Evolutionary conservation across 2,329 filamentous ascomycete species (phyloP), one percentile per base, ranked within the genome.

Genomic region (Colletotrichum sp.): DNA sequence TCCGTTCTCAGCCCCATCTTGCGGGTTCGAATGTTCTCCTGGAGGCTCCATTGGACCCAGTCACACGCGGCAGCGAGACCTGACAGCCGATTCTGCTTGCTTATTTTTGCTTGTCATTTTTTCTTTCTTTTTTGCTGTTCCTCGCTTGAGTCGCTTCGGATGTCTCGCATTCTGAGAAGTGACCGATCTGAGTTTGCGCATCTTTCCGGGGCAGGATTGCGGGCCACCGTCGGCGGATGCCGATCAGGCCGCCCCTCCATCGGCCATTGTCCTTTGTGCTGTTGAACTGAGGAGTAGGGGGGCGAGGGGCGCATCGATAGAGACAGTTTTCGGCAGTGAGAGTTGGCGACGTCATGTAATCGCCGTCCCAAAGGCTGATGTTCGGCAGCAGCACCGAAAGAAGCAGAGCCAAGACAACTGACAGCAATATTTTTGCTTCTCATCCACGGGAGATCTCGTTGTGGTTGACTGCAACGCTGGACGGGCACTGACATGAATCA

Each of bases 121-220:
- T 57, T 26, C 12, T 55, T 68, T 26, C 36, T 64, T 59, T 52
- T 49, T 71, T 18, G 21, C 34, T 63, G 26, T n/a, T 36, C 21
- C 28, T 60, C 59, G 52, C 18, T 49, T 36, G 39, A 44, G 18
- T 44, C 28, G 15, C 39, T 44, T 44, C 39, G 16, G 34, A 6
- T 62, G 68, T 63, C 68, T 49, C 24, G 16, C 34, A 28, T 32
- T 63, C 8, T 73, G 64, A 65, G 8, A 68, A 68, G 7, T 76
- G 73, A 76, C 59, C 44, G 70, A 76, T 73, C 32, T 63, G 26
- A 28, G 10, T 57, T 57, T 64, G 28, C 64, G 44, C n/a, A 68
- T 44, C 63, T 34, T 72, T 64, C 62, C 21, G 32, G 71, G 55
- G 59, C 55, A 71, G 44, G 26, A 55, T 30, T 49, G 57, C 32